Conservation (phyloP, 2,329 filamentous ascomycete species). For the Neopestalotiopsis clavispora region DNA sequence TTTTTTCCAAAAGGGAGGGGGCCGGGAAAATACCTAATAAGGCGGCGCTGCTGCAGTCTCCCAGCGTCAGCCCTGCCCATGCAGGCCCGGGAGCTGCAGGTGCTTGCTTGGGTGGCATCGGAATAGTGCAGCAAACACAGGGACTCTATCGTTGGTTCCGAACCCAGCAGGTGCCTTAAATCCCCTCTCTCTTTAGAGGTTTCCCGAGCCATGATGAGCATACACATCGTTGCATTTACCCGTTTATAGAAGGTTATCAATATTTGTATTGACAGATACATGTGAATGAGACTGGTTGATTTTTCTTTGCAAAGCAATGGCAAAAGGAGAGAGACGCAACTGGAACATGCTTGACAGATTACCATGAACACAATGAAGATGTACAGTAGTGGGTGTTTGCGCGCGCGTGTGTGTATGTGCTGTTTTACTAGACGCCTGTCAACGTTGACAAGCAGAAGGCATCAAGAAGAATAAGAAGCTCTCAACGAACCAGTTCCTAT, state of each 20-base stretch:
- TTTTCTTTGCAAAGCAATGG: too few relatives aligned
- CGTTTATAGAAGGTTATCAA: conserved; percentile 7
- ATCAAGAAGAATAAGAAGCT: too few relatives aligned
- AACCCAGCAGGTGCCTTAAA: conserved; percentile 2
- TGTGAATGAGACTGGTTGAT: background rate
- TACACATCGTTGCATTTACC: background rate
- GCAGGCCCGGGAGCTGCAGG: conserved; percentile 18
- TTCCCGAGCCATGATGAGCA: background rate
- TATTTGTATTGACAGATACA: background rate
- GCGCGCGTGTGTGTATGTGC: too few relatives aligned
- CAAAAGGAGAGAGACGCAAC: too few relatives aligned
- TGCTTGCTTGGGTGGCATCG: background rate
- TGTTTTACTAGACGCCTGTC: too few relatives aligned
- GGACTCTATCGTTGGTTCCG: conserved; percentile 1
- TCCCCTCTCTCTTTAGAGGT: background rate
- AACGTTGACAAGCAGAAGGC: too few relatives aligned
- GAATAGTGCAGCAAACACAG: background rate
- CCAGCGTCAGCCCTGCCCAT: conserved; percentile 13
- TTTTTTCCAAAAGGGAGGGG: background rate
- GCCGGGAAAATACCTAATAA: background rate
- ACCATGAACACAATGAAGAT: too few relatives aligned
- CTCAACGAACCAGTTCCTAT: background rate
- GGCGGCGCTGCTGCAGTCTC: background rate
- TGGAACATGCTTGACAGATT: too few relatives aligned
- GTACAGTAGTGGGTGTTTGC: too few relatives aligned